A percentile compares a stretch with the other conserved stretches of the same genome.
Evolutionary conservation across 352 stramenopile species (phyloP).

Genomic region (Achlya hypogyna): DNA sequence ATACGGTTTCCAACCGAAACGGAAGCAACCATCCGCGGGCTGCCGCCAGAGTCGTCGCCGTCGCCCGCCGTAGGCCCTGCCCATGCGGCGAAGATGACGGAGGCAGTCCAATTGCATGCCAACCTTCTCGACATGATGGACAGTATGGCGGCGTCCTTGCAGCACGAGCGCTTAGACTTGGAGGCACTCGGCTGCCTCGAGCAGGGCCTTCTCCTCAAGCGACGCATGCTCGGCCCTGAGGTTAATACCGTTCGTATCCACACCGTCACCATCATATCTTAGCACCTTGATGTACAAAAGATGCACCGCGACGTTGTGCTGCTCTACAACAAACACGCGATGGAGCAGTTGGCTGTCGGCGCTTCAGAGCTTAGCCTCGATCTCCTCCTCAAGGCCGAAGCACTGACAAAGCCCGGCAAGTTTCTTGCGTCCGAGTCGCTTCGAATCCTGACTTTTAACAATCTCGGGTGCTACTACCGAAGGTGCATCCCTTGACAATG

Average conservation of each 20-base stretch:
- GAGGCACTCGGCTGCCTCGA: conserved; percentile 66
- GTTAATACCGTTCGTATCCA: conserved; percentile 23
- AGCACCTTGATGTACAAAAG: conserved; percentile 36
- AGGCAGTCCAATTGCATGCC: not conserved
- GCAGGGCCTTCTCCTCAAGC: conserved; percentile 64
- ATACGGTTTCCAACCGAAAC: not conserved
- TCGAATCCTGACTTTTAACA: conserved; percentile 77
- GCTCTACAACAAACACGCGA: conserved; percentile 67
- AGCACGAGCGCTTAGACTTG: conserved; percentile 65
- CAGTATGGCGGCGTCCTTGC: conserved; percentile 54
- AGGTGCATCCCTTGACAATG: not conserved
- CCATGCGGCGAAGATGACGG: not conserved
- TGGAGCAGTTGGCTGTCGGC: conserved; percentile 44
- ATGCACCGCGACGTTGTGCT: conserved; percentile 55
- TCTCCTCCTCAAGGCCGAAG: conserved; percentile 63
- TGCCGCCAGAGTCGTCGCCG: too few relatives aligned
- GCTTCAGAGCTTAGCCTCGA: conserved; percentile 59
- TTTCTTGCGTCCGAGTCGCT: conserved; percentile 56
- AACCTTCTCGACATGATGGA: conserved; percentile 61
- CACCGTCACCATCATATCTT: conserved; percentile 15
- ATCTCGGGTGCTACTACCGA: conserved; percentile 72
- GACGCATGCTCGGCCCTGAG: conserved; percentile 49
- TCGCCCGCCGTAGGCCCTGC: too few relatives aligned
- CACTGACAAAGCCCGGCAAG: conserved; percentile 52
- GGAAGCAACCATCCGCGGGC: not conserved